Evolutionary conservation across 1,284 basidiomycete species (phyloP).

Genomic region (Cryptococcus depauperatus): DNA sequence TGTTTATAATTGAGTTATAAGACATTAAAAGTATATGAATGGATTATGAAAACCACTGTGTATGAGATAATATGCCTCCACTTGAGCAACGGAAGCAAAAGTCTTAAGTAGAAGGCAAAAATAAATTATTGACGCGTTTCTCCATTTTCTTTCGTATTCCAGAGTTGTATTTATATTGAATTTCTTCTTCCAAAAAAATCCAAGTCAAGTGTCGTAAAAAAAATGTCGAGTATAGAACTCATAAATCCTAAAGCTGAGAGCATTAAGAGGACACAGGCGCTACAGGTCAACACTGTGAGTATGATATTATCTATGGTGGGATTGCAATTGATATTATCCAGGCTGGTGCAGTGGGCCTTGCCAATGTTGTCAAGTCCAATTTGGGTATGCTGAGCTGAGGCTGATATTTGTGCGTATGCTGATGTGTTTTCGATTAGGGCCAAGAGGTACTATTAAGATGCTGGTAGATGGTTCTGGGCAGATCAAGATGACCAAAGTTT

Average conservation of each 20-base stretch:
- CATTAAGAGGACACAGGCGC: conserved; percentile 79
- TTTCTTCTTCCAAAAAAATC: neutral
- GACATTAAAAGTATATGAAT: conserved; percentile 21
- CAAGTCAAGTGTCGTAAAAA: neutral
- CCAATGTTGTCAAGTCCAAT: conserved; percentile 94
- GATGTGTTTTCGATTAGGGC: conserved; percentile 53
- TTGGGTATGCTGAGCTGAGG: conserved; percentile 55
- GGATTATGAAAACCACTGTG: neutral
- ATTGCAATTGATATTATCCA: conserved; percentile 17
- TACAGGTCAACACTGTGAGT: conserved; percentile 64
- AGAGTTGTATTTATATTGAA: neutral
- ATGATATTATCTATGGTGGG: too few relatives aligned
- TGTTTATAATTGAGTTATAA: conserved; percentile 74
- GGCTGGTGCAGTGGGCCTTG: conserved; percentile 87
- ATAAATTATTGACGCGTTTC: neutral
- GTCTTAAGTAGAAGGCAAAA: too few relatives aligned
- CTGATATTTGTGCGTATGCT: neutral
- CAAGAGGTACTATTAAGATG: conserved; percentile 96
- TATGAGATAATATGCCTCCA: neutral
- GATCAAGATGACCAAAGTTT: conserved; percentile 96
- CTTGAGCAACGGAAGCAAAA: too few relatives aligned
- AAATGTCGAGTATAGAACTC: conserved; percentile 60
- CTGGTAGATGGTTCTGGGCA: conserved; percentile 98
- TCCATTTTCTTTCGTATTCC: conserved; percentile 1
- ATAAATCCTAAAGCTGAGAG: conserved; percentile 95